Evolutionary conservation across 495 filamentous ascomycete genomes (phyloP).

Genomic region (Neurospora tetrasperma): DNA sequence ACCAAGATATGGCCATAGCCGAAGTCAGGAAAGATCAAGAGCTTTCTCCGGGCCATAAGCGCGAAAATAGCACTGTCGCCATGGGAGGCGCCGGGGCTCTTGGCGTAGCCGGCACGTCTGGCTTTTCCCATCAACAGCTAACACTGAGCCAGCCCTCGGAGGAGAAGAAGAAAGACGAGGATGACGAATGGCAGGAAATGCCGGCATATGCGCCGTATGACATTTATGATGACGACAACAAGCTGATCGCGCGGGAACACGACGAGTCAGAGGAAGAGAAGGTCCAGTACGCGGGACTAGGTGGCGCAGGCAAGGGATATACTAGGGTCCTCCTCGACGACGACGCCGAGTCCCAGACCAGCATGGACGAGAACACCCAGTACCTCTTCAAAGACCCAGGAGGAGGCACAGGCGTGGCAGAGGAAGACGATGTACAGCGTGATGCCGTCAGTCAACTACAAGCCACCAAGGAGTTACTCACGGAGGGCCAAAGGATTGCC

Average conservation of each 20-base stretch:
- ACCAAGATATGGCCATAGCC: slow-evolving; percentile 13
- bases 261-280: slow-evolving; percentile 61
- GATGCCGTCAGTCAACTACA: slow-evolving; percentile 85
- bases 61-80: slow-evolving; percentile 19
- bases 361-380: slow-evolving; percentile 93
- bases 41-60: slow-evolving; percentile 14
- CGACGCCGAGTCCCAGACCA: slow-evolving; percentile 84
- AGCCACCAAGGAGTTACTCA: slow-evolving; percentile 90
- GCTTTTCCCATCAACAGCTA: slow-evolving; percentile 87
- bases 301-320: slow-evolving; percentile 89
- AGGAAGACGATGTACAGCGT: slow-evolving; percentile 70
- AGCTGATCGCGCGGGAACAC: slow-evolving; percentile 69
- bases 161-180: slow-evolving; percentile 40
- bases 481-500: slow-evolving; percentile 89
- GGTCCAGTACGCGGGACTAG: slow-evolving; percentile 61
- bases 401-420: slow-evolving; percentile 44
- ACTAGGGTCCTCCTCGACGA: slow-evolving; percentile 89
- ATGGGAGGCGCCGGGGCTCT: background rate
- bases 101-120: slow-evolving; percentile 44
- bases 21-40: slow-evolving; percentile 11
- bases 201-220: slow-evolving; percentile 85
- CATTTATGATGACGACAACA: slow-evolving; percentile 89
- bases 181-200: slow-evolving; percentile 82
- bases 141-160: slow-evolving; percentile 41
- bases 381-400: slow-evolving; percentile 75